Percentiles rank a stretch among this genome's conserved stretches.
Evolutionary conservation across 75 land plant species (phyloP).

Genomic region (Azolla pinnata): DNA sequence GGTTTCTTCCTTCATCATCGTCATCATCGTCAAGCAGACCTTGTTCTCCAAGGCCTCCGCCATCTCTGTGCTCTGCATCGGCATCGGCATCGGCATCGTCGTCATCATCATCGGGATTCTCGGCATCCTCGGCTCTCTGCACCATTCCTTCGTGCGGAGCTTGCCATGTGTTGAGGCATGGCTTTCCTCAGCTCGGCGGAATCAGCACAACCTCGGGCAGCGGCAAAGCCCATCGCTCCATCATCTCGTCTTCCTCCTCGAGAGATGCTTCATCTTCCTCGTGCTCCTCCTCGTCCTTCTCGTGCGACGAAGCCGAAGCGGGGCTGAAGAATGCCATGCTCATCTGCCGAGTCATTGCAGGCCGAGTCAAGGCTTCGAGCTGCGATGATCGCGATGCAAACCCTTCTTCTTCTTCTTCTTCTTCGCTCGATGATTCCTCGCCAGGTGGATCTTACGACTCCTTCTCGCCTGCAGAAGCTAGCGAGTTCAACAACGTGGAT

Average conservation of each 20-base stretch:
- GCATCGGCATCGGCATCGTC: too few relatives aligned
- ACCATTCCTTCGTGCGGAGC: slow-evolving; percentile 40
- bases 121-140: slow-evolving; percentile 38
- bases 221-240: slow-evolving; percentile 60
- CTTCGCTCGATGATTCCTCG: too few relatives aligned
- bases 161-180: slow-evolving; percentile 60
- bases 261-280: too few relatives aligned
- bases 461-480: slow-evolving; percentile 17
- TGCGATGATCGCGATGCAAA: slow-evolving; percentile 8
- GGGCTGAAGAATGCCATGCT: slow-evolving; percentile 75
- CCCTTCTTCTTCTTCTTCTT: not conserved
- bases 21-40: too few relatives aligned
- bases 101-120: not conserved
- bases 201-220: slow-evolving; percentile 75
- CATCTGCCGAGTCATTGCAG: slow-evolving; percentile 92
- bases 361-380: slow-evolving; percentile 31
- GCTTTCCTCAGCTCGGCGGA: slow-evolving; percentile 47
- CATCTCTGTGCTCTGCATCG: too few relatives aligned
- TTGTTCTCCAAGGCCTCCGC: too few relatives aligned
- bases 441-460: too few relatives aligned
- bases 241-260: slow-evolving; percentile 26
- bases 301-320: too few relatives aligned
- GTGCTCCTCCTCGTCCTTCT: too few relatives aligned
- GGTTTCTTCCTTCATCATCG: too few relatives aligned
- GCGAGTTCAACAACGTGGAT: slow-evolving; percentile 51